Conservation (phyloP, 2,329 filamentous ascomycete genomes). For the Ophiostoma ips region DNA sequence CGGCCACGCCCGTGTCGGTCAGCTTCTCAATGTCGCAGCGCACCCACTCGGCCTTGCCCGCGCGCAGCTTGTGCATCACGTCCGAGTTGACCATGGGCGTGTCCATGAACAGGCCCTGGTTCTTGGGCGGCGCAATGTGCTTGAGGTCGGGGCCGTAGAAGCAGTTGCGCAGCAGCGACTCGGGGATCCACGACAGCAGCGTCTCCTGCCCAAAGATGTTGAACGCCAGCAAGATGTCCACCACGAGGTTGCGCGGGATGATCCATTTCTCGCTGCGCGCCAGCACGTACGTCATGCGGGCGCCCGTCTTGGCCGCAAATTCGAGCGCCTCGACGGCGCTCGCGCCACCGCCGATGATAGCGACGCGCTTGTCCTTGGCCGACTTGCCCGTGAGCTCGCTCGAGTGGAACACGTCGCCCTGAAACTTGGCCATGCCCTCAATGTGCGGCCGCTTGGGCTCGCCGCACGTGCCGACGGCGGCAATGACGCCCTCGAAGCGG, state of each 20-base stretch:
- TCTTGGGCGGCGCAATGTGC: conserved; percentile 56
- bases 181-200: conserved; percentile 61
- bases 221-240: conserved; percentile 59
- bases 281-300: conserved; percentile 56
- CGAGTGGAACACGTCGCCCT: conserved; percentile 61
- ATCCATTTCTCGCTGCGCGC: conserved; percentile 77
- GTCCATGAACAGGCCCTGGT: conserved; percentile 64
- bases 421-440: conserved; percentile 56
- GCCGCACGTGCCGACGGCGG: conserved; percentile 68
- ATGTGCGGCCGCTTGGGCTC: conserved; percentile 58
- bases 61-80: conserved; percentile 60
- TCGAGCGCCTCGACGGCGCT: conserved; percentile 73
- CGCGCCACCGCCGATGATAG: conserved; percentile 66
- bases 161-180: conserved; percentile 57
- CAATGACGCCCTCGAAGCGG: conserved; percentile 64
- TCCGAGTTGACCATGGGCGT: conserved; percentile 83
- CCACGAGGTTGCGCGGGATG: conserved; percentile 63
- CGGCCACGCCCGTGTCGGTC: conserved; percentile 46
- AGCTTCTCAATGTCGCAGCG: conserved; percentile 65
- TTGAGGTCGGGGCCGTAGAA: conserved; percentile 66
- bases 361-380: conserved; percentile 60
- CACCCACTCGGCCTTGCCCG: conserved; percentile 62
- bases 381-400: conserved; percentile 57
- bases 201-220: conserved; percentile 74
- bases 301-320: conserved; percentile 55